phyloP scores from a whole-genome alignment of 495 filamentous ascomycete genomes.

The Bacidia rubella region DNA sequence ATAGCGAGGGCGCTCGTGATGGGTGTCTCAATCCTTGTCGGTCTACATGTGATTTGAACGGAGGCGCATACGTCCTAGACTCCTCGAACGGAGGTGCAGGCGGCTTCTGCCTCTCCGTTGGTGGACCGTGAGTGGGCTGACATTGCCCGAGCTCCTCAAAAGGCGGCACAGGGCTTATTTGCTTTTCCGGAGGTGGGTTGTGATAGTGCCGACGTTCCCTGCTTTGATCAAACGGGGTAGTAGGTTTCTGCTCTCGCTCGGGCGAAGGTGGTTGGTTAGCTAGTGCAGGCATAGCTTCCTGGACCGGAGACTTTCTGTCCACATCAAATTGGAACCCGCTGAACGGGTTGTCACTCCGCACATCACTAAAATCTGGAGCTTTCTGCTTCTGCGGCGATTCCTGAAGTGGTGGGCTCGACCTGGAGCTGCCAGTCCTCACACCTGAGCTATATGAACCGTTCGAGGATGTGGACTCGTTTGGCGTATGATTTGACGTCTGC shows the following conservation, averaged over 20 bases:
- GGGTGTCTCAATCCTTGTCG: background rate
- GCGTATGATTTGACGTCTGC: slow-evolving; percentile 44
- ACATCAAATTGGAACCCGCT: slow-evolving; percentile 24
- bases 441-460: slow-evolving; percentile 54
- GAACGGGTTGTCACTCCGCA: slow-evolving; percentile 26
- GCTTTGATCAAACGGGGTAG: background rate
- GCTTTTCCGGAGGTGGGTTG: background rate
- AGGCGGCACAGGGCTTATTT: background rate
- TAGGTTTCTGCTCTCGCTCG: background rate
- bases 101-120: background rate
- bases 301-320: slow-evolving; percentile 1
- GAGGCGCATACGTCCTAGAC: background rate
- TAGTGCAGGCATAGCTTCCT: background rate
- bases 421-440: slow-evolving; percentile 53
- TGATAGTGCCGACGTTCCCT: background rate
- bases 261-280: background rate
- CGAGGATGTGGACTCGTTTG: slow-evolving; percentile 55
- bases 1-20: background rate
- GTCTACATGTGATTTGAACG: background rate
- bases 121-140: background rate
- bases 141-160: background rate
- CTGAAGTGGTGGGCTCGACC: slow-evolving; percentile 42
- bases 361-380: background rate
- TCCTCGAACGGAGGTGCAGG: background rate
- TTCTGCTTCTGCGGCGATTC: slow-evolving; percentile 4